Evolutionary conservation across 352 stramenopile genomes (phyloP).

Genomic region (Phytophthora melonis): DNA sequence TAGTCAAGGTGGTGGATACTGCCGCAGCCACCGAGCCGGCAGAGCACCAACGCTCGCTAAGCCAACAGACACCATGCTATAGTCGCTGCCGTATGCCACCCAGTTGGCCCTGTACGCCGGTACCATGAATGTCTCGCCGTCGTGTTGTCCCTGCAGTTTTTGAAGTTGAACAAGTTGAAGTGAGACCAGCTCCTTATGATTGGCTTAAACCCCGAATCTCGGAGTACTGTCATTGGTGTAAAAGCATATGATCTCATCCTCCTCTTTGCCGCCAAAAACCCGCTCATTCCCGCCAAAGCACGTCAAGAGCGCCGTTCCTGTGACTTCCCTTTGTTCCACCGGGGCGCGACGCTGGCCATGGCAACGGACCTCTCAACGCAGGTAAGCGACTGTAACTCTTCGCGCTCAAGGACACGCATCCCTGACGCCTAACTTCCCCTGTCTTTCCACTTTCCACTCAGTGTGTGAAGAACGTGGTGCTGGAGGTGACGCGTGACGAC

Average conservation of each 20-base stretch:
- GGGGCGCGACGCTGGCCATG: conserved; percentile 29
- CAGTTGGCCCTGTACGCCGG: not conserved
- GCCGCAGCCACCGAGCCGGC: conserved; percentile 57
- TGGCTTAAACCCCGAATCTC: conserved; percentile 14
- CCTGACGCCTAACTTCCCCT: not conserved
- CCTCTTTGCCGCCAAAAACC: conserved; percentile 60
- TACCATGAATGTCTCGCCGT: conserved; percentile 16
- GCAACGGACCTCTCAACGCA: conserved; percentile 37
- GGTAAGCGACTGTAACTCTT: conserved; percentile 14
- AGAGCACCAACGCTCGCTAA: conserved; percentile 1
- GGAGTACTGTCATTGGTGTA: conserved; percentile 25
- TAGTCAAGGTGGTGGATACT: conserved; percentile 76
- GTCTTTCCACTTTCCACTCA: conserved; percentile 17
- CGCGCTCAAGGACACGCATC: not conserved
- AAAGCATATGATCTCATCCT: conserved; percentile 25
- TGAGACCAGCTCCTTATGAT: conserved; percentile 20
- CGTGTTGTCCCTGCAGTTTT: conserved; percentile 8
- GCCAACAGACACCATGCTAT: conserved; percentile 1
- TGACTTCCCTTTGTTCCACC: conserved; percentile 27
- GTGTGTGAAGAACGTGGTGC: conserved; percentile 64
- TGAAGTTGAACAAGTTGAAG: conserved; percentile 37
- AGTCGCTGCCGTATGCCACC: not conserved
- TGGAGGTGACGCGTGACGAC: conserved; percentile 61
- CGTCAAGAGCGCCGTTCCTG: not conserved
- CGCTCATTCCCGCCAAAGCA: conserved; percentile 39